These are phyloP conservation scores for Ophiocordyceps polyrhachis-furcata DNA, from an alignment of 2,329 filamentous ascomycete genomes.

Conservation along the genomic window DNA sequence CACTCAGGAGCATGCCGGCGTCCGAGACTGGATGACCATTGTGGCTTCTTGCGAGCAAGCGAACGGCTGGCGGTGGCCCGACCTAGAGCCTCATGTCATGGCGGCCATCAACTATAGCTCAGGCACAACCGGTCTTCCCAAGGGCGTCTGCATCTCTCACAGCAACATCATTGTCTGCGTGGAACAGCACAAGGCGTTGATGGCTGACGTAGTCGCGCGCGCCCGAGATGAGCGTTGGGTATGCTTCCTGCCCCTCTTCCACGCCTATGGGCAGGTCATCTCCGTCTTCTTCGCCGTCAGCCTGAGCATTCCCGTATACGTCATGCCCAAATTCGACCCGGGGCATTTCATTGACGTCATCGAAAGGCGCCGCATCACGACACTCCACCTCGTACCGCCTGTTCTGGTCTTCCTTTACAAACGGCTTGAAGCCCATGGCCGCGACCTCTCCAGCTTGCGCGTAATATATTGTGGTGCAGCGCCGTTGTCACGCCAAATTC, in stretches of 20 bases:
- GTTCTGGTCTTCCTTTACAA: slow-evolving; percentile 42
- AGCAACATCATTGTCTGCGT: slow-evolving; percentile 20
- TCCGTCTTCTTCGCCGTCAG: slow-evolving; percentile 23
- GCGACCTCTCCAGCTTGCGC: slow-evolving; percentile 8
- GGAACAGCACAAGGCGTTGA: slow-evolving; percentile 11
- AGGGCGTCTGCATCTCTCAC: slow-evolving; percentile 26
- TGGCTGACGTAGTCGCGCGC: slow-evolving; percentile 10
- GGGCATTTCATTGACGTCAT: slow-evolving; percentile 32
- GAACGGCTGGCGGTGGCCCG: slow-evolving; percentile 19
- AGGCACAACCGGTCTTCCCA: slow-evolving; percentile 29
- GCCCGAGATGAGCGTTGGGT: slow-evolving; percentile 11
- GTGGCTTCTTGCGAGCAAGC: slow-evolving; percentile 14
- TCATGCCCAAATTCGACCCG: slow-evolving; percentile 44
- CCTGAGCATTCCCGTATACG: slow-evolving; percentile 31
- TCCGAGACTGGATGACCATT: slow-evolving; percentile 23
- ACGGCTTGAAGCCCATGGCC: slow-evolving; percentile 22
- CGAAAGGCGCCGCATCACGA: slow-evolving; percentile 29
- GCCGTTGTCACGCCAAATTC: slow-evolving; percentile 34
- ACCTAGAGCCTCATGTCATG: neutral
- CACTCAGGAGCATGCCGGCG: slow-evolving; percentile 11
- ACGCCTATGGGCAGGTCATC: slow-evolving; percentile 26
- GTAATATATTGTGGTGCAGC: slow-evolving; percentile 41
- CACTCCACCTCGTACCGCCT: slow-evolving; percentile 40
- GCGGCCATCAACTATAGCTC: slow-evolving; percentile 23
- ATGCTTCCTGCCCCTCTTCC: slow-evolving; percentile 25